Conservation (phyloP, 768 basidiomycete genomes). For the Candolleomyces efflorescens region DNA sequence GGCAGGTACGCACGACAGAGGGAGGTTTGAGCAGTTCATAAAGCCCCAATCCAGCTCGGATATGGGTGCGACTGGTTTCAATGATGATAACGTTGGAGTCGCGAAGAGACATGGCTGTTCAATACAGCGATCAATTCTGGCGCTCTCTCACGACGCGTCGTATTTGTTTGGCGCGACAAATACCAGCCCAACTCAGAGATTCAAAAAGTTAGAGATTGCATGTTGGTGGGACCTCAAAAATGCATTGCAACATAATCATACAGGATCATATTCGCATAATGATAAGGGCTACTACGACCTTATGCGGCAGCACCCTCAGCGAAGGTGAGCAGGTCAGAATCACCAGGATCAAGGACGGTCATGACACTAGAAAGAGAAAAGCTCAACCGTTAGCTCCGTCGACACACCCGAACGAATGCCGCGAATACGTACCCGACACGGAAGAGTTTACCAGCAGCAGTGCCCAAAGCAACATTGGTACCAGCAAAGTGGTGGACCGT, state of each 20-base stretch:
- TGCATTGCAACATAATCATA: too few relatives aligned
- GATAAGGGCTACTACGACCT: slow-evolving; percentile 15
- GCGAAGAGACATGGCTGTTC: slow-evolving; percentile 57
- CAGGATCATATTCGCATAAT: too few relatives aligned
- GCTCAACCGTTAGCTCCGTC: neutral
- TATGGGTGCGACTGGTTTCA: slow-evolving; percentile 65
- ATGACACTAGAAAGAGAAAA: slow-evolving; percentile 64
- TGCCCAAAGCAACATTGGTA: slow-evolving; percentile 97
- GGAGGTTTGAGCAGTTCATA: slow-evolving; percentile 76
- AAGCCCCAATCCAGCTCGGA: slow-evolving; percentile 77
- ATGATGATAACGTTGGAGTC: slow-evolving; percentile 79
- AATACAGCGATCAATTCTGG: too few relatives aligned
- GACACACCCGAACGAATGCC: neutral
- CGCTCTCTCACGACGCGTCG: too few relatives aligned
- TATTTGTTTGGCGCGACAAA: too few relatives aligned
- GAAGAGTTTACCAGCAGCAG: slow-evolving; percentile 99
- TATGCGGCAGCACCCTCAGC: slow-evolving; percentile 70
- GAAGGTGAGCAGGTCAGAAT: slow-evolving; percentile 90
- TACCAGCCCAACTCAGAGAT: too few relatives aligned
- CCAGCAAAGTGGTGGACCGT: slow-evolving; percentile 97
- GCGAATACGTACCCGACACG: slow-evolving; percentile 75
- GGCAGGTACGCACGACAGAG: slow-evolving; percentile 53
- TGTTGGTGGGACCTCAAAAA: too few relatives aligned
- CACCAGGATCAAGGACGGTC: slow-evolving; percentile 94
- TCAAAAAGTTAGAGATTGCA: too few relatives aligned